Evolutionary conservation across 1,284 basidiomycete genomes (phyloP), one percentile per base, ranked within the genome.

Genomic region (Trametes hirsuta): DNA sequence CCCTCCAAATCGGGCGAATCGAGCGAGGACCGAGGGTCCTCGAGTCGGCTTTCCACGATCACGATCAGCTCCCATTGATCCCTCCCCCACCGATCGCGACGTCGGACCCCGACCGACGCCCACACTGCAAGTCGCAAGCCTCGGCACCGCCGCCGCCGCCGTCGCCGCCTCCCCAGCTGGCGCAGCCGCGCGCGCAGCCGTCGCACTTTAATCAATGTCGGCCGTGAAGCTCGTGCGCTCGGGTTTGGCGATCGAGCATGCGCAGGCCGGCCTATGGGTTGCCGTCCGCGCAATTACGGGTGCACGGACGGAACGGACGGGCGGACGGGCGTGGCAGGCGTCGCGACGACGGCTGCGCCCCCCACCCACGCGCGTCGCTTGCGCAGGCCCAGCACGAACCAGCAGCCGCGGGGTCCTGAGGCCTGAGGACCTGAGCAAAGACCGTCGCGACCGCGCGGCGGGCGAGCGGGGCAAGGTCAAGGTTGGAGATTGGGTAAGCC

Each of bases 1-100:
- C 8, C 8, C 5, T 30, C 30, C 30, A 30, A 30, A 30, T 30
- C 30, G 45, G 25, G 25, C 22, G 47, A 11, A 21, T 35, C 41
- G 34, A 41, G 18, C 47, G 37, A 1, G 24, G 25, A 14, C n/a
- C 35, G 47, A n/a, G 22, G 30, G 15, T 18, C 49, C 14, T 58
- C 56, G 56, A 58, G 56, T 58, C 50, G 49, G 49, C 44, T 47
- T 51, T 58, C 44, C 56, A 47, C 56, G 56, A 58, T 58, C 56
- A 47, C 48, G 37, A 37, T 37, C 39, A 22, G 12, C 53, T n/a
- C 22, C 42, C 41, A 45, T 15, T 46, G 55, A 57, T 57, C 41
- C 22, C 9, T 35, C 42, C 41, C 46, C 54, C 47, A 56, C 40
- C 54, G 54, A 55, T 55, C 54, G 40, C 55, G 49, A 50, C 48